phyloP scores from a whole-genome alignment of 495 filamentous ascomycete species.

The Xylaria acuta region DNA sequence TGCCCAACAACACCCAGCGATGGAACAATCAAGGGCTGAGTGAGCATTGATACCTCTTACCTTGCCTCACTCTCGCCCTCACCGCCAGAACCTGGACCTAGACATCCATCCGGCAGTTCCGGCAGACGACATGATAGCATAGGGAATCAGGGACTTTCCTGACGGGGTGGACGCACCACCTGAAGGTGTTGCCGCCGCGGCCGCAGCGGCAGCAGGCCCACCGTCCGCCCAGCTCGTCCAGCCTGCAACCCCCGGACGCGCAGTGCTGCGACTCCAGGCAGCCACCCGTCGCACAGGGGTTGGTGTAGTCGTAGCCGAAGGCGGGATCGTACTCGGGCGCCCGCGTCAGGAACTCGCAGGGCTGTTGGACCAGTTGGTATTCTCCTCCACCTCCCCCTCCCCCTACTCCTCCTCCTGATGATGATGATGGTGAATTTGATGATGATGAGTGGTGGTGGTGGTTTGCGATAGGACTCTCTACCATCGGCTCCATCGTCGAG shows the following conservation, averaged over 20 bases:
- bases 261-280: conserved; percentile 52
- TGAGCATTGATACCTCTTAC: background rate
- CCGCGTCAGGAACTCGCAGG: conserved; percentile 31
- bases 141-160: conserved; percentile 52
- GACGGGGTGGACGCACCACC: conserved; percentile 44
- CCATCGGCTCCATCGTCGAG: conserved; percentile 27
- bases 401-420: background rate
- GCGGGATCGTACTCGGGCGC: conserved; percentile 39
- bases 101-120: conserved; percentile 27
- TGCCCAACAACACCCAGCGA: background rate
- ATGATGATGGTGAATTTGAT: background rate
- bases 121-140: conserved; percentile 42
- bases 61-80: background rate
- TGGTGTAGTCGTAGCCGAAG: conserved; percentile 41
- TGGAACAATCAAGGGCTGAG: background rate
- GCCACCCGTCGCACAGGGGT: conserved; percentile 50
- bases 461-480: background rate
- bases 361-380: conserved; percentile 25
- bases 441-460: no score
- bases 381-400: background rate
- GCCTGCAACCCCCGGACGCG: conserved; percentile 49
- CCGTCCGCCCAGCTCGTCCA: conserved; percentile 47
- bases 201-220: conserved; percentile 54
- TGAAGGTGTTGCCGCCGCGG: conserved; percentile 48
- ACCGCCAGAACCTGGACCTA: background rate